Evolutionary conservation across 148 eudicot species (phyloP).

Genomic region (Rhododendron molle): DNA sequence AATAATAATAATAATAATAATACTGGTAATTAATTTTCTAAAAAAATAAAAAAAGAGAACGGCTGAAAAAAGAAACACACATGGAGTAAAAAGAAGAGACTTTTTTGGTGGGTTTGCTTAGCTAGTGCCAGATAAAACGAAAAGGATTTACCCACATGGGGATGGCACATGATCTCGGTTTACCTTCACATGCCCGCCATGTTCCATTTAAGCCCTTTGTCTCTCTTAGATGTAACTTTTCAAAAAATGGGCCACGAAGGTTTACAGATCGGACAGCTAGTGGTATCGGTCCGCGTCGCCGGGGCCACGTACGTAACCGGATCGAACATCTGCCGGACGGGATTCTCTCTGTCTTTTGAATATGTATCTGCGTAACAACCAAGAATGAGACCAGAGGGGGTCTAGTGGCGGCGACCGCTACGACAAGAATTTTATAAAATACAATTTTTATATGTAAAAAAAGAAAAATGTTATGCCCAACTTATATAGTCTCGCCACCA

Average conservation of each 20-base stretch:
- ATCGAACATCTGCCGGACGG: not conserved
- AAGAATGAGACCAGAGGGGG: too few species aligned
- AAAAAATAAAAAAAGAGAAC: not conserved
- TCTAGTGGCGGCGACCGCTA: too few species aligned
- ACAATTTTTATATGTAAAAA: too few species aligned
- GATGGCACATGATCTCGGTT: conserved; percentile 38
- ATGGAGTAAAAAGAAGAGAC: not conserved
- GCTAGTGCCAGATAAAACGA: conserved; percentile 31
- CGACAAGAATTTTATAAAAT: too few species aligned
- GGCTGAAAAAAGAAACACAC: not conserved
- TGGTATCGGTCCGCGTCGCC: conserved; percentile 24
- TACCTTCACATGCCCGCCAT: conserved; percentile 60
- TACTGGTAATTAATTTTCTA: not conserved
- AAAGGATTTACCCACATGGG: conserved; percentile 50
- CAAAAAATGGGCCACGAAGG: conserved; percentile 18
- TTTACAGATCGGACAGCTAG: conserved; percentile 21
- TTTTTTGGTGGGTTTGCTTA: conserved; percentile 14
- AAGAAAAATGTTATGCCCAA: too few species aligned
- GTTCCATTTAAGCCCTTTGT: conserved; percentile 40
- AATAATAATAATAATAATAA: too few species aligned
- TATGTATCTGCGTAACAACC: not conserved
- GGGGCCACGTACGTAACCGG: not conserved
- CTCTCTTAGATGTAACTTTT: conserved; percentile 22
- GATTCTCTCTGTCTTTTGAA: not conserved
- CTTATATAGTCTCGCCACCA: too few species aligned